These are phyloP conservation scores for Wallacemonas collosoma DNA, from an alignment of 208 protist species.

Conservation along the genomic window DNA sequence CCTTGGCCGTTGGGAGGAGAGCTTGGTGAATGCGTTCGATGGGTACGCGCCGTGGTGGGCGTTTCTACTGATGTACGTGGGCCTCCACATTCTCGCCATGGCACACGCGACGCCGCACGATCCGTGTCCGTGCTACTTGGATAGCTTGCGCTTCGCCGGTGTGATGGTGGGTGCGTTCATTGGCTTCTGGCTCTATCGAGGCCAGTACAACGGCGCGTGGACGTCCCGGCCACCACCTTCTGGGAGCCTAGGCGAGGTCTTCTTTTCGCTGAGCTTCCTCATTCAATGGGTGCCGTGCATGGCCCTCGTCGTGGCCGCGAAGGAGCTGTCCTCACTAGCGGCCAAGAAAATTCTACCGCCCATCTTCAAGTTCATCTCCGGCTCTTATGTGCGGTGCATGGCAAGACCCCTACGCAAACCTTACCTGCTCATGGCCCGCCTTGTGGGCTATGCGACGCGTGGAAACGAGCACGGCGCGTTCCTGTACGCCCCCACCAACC, in stretches of 20 bases:
- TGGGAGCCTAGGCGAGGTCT: slow-evolving; percentile 17
- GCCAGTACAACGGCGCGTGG: slow-evolving; percentile 27
- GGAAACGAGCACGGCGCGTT: slow-evolving; percentile 32
- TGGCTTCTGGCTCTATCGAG: slow-evolving; percentile 40
- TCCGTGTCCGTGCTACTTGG: slow-evolving; percentile 73
- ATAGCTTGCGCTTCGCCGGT: slow-evolving; percentile 67
- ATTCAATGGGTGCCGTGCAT: slow-evolving; percentile 48
- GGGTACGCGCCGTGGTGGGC: slow-evolving; percentile 30
- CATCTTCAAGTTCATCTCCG: slow-evolving; percentile 47
- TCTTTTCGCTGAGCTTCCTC: slow-evolving; percentile 40
- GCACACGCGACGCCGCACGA: slow-evolving; percentile 59
- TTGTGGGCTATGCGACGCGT: slow-evolving; percentile 33
- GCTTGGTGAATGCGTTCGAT: slow-evolving; percentile 21
- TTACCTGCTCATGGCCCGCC: slow-evolving; percentile 33
- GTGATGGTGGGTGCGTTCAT: slow-evolving; percentile 43
- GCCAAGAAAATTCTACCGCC: slow-evolving; percentile 30
- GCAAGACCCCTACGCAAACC: slow-evolving; percentile 23
- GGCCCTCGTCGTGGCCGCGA: slow-evolving; percentile 34
- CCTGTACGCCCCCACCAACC: slow-evolving; percentile 30
- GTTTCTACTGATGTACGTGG: slow-evolving; percentile 36
- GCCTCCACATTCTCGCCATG: slow-evolving; percentile 41
- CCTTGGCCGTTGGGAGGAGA: slow-evolving; percentile 32
- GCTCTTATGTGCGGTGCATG: slow-evolving; percentile 24
- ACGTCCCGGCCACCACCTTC: slow-evolving; percentile 21
- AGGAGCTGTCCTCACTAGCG: slow-evolving; percentile 45